Evolutionary conservation across 1,284 basidiomycete genomes (phyloP).

Genomic region (Melampsora americana): DNA sequence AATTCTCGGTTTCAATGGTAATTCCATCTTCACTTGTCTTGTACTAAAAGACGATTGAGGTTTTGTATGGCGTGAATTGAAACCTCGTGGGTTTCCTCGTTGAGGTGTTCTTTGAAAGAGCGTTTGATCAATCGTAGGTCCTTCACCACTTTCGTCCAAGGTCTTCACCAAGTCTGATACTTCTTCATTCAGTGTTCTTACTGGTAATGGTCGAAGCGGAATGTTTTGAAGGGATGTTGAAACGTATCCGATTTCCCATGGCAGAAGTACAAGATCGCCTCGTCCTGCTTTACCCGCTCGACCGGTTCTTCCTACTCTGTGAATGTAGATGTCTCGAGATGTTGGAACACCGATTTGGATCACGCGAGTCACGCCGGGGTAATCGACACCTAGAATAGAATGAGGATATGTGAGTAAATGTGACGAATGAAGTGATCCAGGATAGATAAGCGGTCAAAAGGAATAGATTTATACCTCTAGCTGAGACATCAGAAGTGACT

Average conservation of each 20-base stretch:
- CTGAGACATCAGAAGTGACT: slow-evolving; percentile 57
- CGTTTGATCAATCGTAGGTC: slow-evolving; percentile 31
- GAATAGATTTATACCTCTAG: slow-evolving; percentile 50
- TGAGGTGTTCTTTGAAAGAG: slow-evolving; percentile 33
- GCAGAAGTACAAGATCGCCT: slow-evolving; percentile 79
- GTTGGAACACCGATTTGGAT: slow-evolving; percentile 84
- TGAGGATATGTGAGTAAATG: not conserved
- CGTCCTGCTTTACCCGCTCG: slow-evolving; percentile 69
- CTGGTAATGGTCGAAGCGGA: slow-evolving; percentile 66
- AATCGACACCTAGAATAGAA: slow-evolving; percentile 54
- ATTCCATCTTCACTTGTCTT: slow-evolving; percentile 34
- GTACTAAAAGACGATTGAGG: not conserved
- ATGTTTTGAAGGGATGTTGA: slow-evolving; percentile 66
- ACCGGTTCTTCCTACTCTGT: slow-evolving; percentile 87
- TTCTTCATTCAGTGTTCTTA: slow-evolving; percentile 60
- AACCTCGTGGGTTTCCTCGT: slow-evolving; percentile 7
- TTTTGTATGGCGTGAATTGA: slow-evolving; percentile 13
- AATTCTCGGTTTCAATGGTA: slow-evolving; percentile 49
- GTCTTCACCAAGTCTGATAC: slow-evolving; percentile 60
- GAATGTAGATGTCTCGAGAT: slow-evolving; percentile 74
- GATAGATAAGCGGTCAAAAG: too few species aligned
- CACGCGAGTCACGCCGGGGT: slow-evolving; percentile 78
- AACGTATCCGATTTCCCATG: slow-evolving; percentile 76
- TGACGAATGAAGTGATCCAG: too few species aligned
- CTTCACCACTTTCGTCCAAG: slow-evolving; percentile 60